Conservation (phyloP, 371 early-diverging fungal species). For the Homolaphlyctis polyrhiza region DNA sequence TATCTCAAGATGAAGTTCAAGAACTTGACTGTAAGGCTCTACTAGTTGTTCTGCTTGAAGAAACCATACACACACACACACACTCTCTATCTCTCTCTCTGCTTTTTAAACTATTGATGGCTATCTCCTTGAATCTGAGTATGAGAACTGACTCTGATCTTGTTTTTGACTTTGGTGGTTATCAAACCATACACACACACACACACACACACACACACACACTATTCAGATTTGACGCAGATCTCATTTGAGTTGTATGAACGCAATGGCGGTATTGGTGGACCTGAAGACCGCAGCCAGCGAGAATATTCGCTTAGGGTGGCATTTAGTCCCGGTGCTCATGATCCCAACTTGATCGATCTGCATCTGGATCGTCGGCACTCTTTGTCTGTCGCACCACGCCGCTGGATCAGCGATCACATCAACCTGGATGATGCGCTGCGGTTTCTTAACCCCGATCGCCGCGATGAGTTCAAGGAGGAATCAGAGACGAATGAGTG, state of each 20-base stretch:
- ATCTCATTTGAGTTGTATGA: constrained; percentile 97
- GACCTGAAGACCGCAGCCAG: constrained; percentile 29
- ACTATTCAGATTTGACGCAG: constrained; percentile 71
- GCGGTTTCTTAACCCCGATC: constrained; percentile 5
- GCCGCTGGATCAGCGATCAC: constrained; percentile 55
- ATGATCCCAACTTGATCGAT: constrained; percentile 85
- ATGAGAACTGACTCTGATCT: background rate
- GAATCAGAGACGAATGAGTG: no score
- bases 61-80: no score
- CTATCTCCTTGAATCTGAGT: background rate
- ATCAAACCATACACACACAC: no score
- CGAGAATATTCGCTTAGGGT: constrained; percentile 84
- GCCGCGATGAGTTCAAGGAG: background rate
- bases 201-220: no score
- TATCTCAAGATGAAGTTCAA: constrained; percentile 61
- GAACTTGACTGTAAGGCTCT: constrained; percentile 81
- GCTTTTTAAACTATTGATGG: no score
- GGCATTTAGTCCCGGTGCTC: constrained; percentile 87
- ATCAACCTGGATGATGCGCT: constrained; percentile 45
- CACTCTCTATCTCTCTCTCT: no score
- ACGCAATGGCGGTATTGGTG: constrained; percentile 57
- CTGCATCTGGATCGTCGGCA: constrained; percentile 82
- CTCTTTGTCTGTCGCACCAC: constrained; percentile 75
- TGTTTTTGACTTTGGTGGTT: background rate
- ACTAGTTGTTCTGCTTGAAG: background rate